Conservation (phyloP, 1,139 yeast genomes). For the Geotrichum candidum region DNA sequence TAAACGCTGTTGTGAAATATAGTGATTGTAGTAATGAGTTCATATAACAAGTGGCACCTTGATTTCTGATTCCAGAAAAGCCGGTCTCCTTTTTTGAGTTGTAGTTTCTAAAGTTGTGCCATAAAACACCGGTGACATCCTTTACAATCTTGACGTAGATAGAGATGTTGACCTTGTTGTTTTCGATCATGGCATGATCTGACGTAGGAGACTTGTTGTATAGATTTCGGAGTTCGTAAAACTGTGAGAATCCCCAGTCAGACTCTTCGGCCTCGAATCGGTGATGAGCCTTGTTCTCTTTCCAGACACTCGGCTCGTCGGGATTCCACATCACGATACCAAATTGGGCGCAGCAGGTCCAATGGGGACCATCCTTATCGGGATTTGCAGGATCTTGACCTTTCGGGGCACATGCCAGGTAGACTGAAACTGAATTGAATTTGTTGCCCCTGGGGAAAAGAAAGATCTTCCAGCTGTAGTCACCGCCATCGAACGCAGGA, state of each 20-base stretch:
- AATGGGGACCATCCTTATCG: constrained; percentile 34
- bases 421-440: constrained; percentile 31
- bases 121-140: constrained; percentile 88
- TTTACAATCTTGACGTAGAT: constrained; percentile 71
- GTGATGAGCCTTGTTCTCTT: constrained; percentile 66
- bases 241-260: constrained; percentile 94
- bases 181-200: constrained; percentile 45
- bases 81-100: constrained; percentile 87
- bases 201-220: constrained; percentile 25
- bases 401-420: constrained; percentile 32
- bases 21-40: constrained; percentile 88
- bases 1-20: constrained; percentile 74
- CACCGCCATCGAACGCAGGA: constrained; percentile 58
- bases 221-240: constrained; percentile 55
- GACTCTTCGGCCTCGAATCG: constrained; percentile 67
- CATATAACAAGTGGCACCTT: constrained; percentile 96
- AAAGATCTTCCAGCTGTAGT: constrained; percentile 65
- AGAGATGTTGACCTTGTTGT: constrained; percentile 60
- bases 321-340: constrained; percentile 85
- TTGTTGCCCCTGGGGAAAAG: constrained; percentile 65
- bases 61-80: constrained; percentile 86
- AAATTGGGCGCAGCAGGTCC: constrained; percentile 91
- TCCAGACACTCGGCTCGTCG: constrained; percentile 52
- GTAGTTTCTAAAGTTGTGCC: constrained; percentile 83
- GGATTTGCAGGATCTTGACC: constrained; percentile 14